These are phyloP conservation scores for Citropsis articulata DNA, from an alignment of 345 rosid species.

Conservation along the genomic window DNA sequence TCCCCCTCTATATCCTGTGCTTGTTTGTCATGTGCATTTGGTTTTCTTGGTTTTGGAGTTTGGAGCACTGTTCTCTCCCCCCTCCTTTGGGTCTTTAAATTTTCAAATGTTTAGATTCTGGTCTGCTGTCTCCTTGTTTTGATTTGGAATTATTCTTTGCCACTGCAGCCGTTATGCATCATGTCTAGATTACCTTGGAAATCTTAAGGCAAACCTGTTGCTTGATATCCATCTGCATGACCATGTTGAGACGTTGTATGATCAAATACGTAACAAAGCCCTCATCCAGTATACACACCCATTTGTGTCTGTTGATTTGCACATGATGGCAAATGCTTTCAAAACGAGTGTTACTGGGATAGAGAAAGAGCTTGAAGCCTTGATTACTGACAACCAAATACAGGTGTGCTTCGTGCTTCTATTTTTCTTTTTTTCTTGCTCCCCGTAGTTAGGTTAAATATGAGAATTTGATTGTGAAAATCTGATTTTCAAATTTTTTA, in stretches of 20 bases:
- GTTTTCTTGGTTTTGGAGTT: not conserved
- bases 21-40: not conserved
- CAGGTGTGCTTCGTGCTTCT: conserved; percentile 46
- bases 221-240: conserved; percentile 94
- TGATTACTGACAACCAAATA: conserved; percentile 93
- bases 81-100: no score
- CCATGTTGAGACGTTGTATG: conserved; percentile 83
- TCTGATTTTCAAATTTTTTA: not conserved
- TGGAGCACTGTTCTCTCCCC: not conserved
- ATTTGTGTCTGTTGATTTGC: conserved; percentile 92
- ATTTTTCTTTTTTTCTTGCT: not conserved
- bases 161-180: conserved; percentile 85
- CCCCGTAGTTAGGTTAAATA: not conserved
- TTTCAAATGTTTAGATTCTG: not conserved
- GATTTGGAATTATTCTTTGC: conserved; percentile 4
- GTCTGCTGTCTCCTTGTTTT: not conserved
- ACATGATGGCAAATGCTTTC: conserved; percentile 96
- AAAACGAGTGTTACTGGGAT: conserved; percentile 81
- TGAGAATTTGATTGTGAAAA: not conserved
- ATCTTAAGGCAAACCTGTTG: conserved; percentile 75
- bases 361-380: conserved; percentile 83
- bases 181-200: conserved; percentile 87
- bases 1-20: not conserved
- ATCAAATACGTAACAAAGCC: conserved; percentile 93
- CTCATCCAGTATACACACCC: conserved; percentile 98